Conservation (phyloP, 2,329 filamentous ascomycete genomes). For the Fusarium torulosum region DNA sequence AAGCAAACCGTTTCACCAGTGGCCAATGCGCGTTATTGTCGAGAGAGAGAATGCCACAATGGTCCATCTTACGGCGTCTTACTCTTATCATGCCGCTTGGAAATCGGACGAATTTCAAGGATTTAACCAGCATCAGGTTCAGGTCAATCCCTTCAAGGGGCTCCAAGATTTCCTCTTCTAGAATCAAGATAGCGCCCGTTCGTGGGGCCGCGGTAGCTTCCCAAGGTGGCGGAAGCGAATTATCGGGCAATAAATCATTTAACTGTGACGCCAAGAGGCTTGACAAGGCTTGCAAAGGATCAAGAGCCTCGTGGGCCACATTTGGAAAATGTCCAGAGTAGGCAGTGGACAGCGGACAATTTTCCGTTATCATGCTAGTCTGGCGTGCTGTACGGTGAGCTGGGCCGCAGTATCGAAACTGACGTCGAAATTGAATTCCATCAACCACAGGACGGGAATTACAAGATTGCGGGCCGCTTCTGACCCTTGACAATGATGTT, state of each 20-base stretch:
- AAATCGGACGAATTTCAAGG: background rate
- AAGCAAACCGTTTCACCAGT: background rate
- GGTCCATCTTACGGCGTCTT: constrained; percentile 9
- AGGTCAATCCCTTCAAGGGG: constrained; percentile 20
- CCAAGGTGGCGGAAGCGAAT: constrained; percentile 39
- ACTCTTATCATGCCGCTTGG: constrained; percentile 3
- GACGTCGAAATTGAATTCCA: constrained; percentile 46
- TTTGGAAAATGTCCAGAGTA: constrained; percentile 3
- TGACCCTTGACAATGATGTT: constrained; percentile 38
- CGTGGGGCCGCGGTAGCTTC: constrained; percentile 22
- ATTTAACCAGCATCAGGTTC: constrained; percentile 36
- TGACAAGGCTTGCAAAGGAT: constrained; percentile 19
- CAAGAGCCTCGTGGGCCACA: constrained; percentile 20
- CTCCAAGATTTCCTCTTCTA: constrained; percentile 26
- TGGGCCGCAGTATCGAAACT: constrained; percentile 31
- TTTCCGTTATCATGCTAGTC: constrained; percentile 32
- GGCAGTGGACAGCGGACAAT: constrained; percentile 20
- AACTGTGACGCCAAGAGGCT: constrained; percentile 45
- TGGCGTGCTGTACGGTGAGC: constrained; percentile 6
- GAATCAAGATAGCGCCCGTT: constrained; percentile 35
- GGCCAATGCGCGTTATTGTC: constrained; percentile 7
- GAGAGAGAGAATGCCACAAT: constrained; percentile 15
- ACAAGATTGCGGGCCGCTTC: constrained; percentile 41
- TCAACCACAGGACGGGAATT: constrained; percentile 47
- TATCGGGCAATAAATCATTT: constrained; percentile 39